Evolutionary conservation across 2,329 filamentous ascomycete genomes (phyloP), one percentile per base, ranked within the genome.

Genomic region (Pleurostoma richardsiae): DNA sequence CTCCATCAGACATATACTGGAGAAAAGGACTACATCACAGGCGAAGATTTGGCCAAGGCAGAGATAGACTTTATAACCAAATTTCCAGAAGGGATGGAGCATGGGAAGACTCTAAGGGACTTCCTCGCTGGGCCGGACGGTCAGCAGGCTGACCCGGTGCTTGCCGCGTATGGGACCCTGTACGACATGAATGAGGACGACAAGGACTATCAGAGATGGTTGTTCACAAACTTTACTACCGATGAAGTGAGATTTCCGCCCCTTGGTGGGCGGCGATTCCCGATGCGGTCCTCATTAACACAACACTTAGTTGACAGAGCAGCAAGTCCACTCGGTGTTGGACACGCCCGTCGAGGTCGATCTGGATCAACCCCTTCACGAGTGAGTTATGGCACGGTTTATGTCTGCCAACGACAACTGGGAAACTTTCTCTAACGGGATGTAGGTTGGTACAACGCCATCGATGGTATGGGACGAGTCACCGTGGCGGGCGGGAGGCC

Each of bases 161-260:
- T 10, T 3, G 41, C 8, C 5, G 43, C 30, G 3, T 6, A 44
- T 4, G 29, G 39, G 27, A 44, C 49, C 1, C 10, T 29, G n/a
- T n/a, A 39, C 26, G 2, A 39, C 6, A 31, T 30, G 10, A 30
- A 27, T 10, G 10, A n/a, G 27, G 40, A 47, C 8, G 26, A 26
- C 10, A 40, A 49, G 10, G 47, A 49, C 10, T 49, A 51, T n/a
- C 49, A 51, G 42, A 39, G 49, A 29, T 11, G 47, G 4, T 11
- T 49, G 4, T 49, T 49, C 28, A n/a, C 28, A 3, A 44, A 44
- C 0, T 40, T 40, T 11, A 43, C 49, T 2, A 26, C 47, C 10
- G 39, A 49, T 4, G 49, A 51, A n/a, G 49, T 51, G 42, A 31
- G 47, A 4, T 3, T 4, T 19, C 2, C 19, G 19, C 19, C 19